Evolutionary conservation across 2,329 filamentous ascomycete species (phyloP).

Genomic region (Calonectria multiphialidica): DNA sequence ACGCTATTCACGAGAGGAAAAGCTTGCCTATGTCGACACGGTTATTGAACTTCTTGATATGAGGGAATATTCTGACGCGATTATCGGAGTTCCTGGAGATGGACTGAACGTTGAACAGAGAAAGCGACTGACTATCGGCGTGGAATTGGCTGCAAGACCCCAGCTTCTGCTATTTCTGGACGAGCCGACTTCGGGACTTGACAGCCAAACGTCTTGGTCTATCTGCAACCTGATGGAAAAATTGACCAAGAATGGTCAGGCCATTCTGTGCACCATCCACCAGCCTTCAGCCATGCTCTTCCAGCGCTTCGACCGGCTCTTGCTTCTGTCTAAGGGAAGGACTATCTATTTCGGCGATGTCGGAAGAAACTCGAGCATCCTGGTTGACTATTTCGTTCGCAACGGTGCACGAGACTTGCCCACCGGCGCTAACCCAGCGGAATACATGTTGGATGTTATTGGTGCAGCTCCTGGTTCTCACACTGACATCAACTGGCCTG

Average conservation of each 20-base stretch:
- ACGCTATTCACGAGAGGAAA: slow-evolving; percentile 75
- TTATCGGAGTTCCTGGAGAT: slow-evolving; percentile 70
- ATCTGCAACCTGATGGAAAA: slow-evolving; percentile 71
- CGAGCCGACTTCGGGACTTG: slow-evolving; percentile 70
- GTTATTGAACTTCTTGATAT: slow-evolving; percentile 74
- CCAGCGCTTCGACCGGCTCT: slow-evolving; percentile 66
- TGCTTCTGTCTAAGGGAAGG: slow-evolving; percentile 71
- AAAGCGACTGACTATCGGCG: slow-evolving; percentile 69
- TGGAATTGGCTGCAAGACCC: slow-evolving; percentile 65
- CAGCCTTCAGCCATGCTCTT: slow-evolving; percentile 63
- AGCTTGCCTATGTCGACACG: slow-evolving; percentile 85
- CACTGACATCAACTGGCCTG: slow-evolving; percentile 53
- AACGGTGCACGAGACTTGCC: slow-evolving; percentile 69
- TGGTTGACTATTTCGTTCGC: slow-evolving; percentile 71
- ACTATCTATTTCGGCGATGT: slow-evolving; percentile 77
- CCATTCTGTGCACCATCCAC: slow-evolving; percentile 64
- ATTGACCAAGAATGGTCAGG: slow-evolving; percentile 63
- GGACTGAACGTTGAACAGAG: slow-evolving; percentile 70
- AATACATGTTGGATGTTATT: slow-evolving; percentile 71
- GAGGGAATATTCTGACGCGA: slow-evolving; percentile 71
- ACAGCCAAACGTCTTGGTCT: slow-evolving; percentile 70
- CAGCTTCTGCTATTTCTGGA: slow-evolving; percentile 70
- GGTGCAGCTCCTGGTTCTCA: slow-evolving; percentile 63
- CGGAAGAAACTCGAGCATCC: slow-evolving; percentile 64
- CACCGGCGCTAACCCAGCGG: slow-evolving; percentile 72